These are phyloP conservation scores for Nevesoporus exiguus DNA, from an alignment of 768 basidiomycete species.

Conservation along the genomic window DNA sequence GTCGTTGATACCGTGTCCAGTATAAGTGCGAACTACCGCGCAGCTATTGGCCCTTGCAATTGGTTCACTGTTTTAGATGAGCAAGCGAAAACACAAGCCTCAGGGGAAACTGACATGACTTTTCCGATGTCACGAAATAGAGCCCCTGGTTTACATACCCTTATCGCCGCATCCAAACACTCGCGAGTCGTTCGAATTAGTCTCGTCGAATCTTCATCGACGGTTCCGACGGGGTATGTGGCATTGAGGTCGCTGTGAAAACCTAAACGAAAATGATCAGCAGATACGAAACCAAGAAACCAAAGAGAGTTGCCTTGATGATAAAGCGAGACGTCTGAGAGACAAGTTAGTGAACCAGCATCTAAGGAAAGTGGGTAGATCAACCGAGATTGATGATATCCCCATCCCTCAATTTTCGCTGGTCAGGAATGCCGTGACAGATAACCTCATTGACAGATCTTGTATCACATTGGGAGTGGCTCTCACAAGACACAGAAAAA, in stretches of 20 bases:
- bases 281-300: neutral
- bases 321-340: conserved; percentile 73
- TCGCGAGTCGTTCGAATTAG: conserved; percentile 81
- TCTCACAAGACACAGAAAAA: conserved; percentile 1
- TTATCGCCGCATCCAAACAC: conserved; percentile 86
- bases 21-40: conserved; percentile 88
- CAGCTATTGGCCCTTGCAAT: conserved; percentile 81
- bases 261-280: conserved; percentile 41
- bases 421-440: conserved; percentile 95
- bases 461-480: conserved; percentile 25
- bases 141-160: conserved; percentile 89
- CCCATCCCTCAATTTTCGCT: conserved; percentile 78
- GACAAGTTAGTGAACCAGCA: conserved; percentile 15
- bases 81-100: conserved; percentile 9
- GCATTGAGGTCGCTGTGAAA: conserved; percentile 92
- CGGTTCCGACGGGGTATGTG: conserved; percentile 85
- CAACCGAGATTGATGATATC: conserved; percentile 94
- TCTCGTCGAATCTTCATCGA: conserved; percentile 79
- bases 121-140: conserved; percentile 87
- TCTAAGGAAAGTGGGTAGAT: conserved; percentile 18
- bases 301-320: conserved; percentile 54
- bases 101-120: conserved; percentile 57
- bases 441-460: conserved; percentile 92
- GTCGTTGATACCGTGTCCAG: conserved; percentile 86
- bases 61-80: conserved; percentile 59